Conservation (phyloP, 306 rosid species). For the Casuarina glauca region DNA sequence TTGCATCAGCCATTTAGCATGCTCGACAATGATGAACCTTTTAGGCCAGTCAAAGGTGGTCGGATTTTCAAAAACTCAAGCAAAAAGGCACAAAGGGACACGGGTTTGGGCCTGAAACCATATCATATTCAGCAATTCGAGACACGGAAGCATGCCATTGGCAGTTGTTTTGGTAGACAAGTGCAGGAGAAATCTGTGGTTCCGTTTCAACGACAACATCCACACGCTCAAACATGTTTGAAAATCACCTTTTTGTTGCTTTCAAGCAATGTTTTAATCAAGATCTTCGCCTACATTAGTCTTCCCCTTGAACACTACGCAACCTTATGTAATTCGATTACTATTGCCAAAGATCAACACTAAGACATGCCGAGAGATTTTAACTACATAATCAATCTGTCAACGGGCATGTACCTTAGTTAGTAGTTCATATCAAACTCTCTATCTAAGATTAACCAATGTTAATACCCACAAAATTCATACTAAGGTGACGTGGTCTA, state of each 20-base stretch:
- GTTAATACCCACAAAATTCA: no score
- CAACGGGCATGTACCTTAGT: no score
- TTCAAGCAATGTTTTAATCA: constrained; percentile 26
- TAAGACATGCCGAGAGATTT: no score
- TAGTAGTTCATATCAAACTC: no score
- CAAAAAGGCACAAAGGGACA: constrained; percentile 23
- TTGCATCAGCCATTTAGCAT: not conserved
- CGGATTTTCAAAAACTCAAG: constrained; percentile 37
- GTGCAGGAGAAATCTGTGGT: not conserved
- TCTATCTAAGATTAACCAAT: no score
- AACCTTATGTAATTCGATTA: no score
- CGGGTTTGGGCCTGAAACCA: constrained; percentile 13
- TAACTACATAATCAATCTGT: no score
- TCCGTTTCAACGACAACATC: not conserved
- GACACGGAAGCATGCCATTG: constrained; percentile 29
- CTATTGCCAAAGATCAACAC: no score
- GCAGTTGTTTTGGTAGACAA: not conserved
- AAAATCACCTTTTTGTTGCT: constrained; percentile 13
- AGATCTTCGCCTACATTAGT: not conserved
- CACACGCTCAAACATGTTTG: not conserved
- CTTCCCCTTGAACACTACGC: no score
- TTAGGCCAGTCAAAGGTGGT: constrained; percentile 9
- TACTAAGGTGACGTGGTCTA: no score
- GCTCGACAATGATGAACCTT: constrained; percentile 16
- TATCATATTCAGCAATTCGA: not conserved